Evolutionary conservation across 345 rosid species (phyloP).

Genomic region (Hibiscus trionum): DNA sequence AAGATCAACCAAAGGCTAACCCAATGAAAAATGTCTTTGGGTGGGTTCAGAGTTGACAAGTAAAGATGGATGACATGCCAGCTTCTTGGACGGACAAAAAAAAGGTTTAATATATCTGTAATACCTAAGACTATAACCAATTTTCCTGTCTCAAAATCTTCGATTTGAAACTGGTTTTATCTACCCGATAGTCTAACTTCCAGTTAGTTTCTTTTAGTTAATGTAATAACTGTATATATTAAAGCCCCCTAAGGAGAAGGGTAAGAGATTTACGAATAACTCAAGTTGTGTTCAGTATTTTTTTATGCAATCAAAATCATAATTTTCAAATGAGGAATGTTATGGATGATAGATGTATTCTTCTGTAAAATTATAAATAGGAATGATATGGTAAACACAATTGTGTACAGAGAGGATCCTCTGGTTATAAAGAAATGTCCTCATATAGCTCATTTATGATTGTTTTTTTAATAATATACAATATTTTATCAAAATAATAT

Average conservation of each 20-base stretch:
- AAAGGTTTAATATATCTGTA: neutral
- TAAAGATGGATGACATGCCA: neutral
- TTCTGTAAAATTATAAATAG: no score
- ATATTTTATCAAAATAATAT: no score
- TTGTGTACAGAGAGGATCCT: no score
- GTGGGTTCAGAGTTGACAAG: neutral
- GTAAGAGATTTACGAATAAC: neutral
- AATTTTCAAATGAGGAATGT: no score
- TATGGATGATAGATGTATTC: no score
- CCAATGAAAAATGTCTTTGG: neutral
- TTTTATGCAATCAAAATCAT: no score
- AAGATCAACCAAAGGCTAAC: conserved; percentile 10
- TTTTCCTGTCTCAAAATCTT: neutral
- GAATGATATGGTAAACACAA: no score
- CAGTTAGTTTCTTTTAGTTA: neutral
- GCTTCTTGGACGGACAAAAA: neutral
- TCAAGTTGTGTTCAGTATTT: neutral
- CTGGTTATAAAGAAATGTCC: no score
- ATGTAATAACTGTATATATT: neutral
- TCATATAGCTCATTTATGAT: no score
- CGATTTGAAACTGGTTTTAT: neutral
- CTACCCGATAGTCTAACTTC: neutral
- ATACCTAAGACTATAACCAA: neutral
- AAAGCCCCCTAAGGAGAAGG: neutral
- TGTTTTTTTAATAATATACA: no score